Evolutionary conservation across 371 early-diverging fungal species (phyloP).

Genomic region (Actinomortierella ambigua): DNA sequence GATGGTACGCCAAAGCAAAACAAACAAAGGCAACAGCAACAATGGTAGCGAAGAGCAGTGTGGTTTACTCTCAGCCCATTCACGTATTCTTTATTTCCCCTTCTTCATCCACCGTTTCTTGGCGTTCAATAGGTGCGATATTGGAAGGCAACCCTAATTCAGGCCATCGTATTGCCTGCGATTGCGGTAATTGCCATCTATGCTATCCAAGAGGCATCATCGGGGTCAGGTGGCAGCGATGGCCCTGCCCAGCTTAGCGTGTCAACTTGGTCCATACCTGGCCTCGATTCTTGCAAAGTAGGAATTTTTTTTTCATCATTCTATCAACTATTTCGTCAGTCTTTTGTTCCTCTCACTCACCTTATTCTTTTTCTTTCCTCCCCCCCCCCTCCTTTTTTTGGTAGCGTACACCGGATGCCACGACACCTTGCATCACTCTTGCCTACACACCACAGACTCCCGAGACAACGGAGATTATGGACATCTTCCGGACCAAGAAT

Average conservation of each 20-base stretch:
- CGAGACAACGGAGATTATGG: constrained; percentile 52
- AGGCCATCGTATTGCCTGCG: constrained; percentile 27
- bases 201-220: constrained; percentile 17
- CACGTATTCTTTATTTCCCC: too few species aligned
- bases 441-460: constrained; percentile 59
- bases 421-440: constrained; percentile 62
- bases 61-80: too few species aligned
- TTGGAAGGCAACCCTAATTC: constrained; percentile 38
- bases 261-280: constrained; percentile 29
- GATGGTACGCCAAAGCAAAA: not conserved
- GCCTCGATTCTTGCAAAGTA: constrained; percentile 42
- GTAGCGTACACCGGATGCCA: constrained; percentile 37
- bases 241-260: constrained; percentile 8
- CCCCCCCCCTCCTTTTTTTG: not conserved
- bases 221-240: constrained; percentile 7
- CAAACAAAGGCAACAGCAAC: too few species aligned
- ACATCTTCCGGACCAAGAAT: constrained; percentile 38
- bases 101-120: too few species aligned
- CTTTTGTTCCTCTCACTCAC: not conserved
- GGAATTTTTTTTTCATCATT: not conserved
- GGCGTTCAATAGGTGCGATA: constrained; percentile 18
- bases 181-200: constrained; percentile 21
- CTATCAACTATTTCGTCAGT: not conserved
- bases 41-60: too few species aligned
- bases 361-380: not conserved